A percentile compares a stretch with the other conserved stretches of the same genome.
phyloP scores from a whole-genome alignment of 2,329 filamentous ascomycete species.

The Trichophyton mentagrophytes region DNA sequence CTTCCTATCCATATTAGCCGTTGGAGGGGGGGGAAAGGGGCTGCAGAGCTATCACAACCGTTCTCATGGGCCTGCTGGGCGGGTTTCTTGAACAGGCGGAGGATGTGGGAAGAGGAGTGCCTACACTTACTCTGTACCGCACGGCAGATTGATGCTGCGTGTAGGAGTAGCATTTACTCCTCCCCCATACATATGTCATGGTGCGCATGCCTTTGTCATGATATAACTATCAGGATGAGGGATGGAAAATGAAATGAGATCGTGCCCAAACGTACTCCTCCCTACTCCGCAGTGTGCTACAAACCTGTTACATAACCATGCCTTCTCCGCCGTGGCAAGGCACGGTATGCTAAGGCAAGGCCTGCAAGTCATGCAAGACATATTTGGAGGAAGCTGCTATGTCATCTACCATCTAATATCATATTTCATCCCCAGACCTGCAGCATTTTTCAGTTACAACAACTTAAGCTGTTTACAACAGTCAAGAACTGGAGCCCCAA shows the following conservation, averaged over 20 bases:
- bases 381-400: background rate
- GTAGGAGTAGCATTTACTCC: background rate
- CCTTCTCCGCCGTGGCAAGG: background rate
- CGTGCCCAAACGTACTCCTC: background rate
- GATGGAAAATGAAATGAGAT: background rate
- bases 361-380: slow-evolving; percentile 2
- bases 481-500: background rate
- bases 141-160: background rate
- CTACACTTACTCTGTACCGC: background rate
- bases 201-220: background rate
- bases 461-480: background rate
- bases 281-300: slow-evolving; percentile 2
- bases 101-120: background rate
- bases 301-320: slow-evolving; percentile 3
- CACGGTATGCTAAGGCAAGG: background rate
- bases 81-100: background rate
- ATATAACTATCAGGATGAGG: background rate
- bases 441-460: background rate
- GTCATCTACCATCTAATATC: background rate
- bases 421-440: background rate
- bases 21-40: background rate
- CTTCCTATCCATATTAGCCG: background rate
- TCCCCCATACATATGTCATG: background rate
- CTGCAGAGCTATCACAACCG: background rate
- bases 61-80: background rate